phyloP scores from a whole-genome alignment of 768 basidiomycete species.

The Roridomyces roridus region DNA sequence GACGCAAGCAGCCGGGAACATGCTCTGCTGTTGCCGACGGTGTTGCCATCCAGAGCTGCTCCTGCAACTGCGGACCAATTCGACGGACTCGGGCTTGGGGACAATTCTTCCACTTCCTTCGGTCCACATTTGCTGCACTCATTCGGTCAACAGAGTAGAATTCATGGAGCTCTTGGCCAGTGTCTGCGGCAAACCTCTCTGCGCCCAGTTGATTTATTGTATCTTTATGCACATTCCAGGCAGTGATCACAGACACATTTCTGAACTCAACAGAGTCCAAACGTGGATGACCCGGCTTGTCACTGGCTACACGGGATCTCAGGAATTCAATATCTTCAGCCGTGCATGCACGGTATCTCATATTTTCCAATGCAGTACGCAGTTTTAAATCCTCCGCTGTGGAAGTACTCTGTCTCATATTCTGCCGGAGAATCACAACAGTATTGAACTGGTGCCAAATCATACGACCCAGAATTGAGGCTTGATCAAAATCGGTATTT shows the following conservation, averaged over 20 bases:
- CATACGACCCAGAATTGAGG: too few relatives aligned
- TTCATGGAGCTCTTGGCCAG: conserved; percentile 22
- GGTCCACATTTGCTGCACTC: not conserved
- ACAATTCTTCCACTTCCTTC: not conserved
- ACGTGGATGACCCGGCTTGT: not conserved
- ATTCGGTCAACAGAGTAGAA: conserved; percentile 33
- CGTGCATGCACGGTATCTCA: conserved; percentile 42
- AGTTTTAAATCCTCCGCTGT: conserved; percentile 33
- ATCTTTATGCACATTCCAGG: conserved; percentile 36
- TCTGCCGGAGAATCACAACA: conserved; percentile 40
- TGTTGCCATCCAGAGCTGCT: conserved; percentile 29
- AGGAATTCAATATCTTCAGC: conserved; percentile 37
- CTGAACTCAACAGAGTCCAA: conserved; percentile 27
- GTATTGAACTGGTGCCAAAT: too few relatives aligned
- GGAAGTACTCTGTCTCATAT: conserved; percentile 38
- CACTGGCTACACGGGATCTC: conserved; percentile 22
- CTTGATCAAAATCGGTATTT: too few relatives aligned
- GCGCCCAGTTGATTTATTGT: conserved; percentile 35
- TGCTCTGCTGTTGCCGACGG: conserved; percentile 30
- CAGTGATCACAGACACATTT: conserved; percentile 41
- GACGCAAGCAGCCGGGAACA: conserved; percentile 33
- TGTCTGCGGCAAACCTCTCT: conserved; percentile 38
- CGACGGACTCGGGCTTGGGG: not conserved
- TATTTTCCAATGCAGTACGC: conserved; percentile 32
- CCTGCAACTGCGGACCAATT: conserved; percentile 18